Percentiles rank a stretch among this genome's conserved stretches.
Evolutionary conservation across 1,284 basidiomycete species (phyloP).

Genomic region (Melanopsichium pennsylvanicum): DNA sequence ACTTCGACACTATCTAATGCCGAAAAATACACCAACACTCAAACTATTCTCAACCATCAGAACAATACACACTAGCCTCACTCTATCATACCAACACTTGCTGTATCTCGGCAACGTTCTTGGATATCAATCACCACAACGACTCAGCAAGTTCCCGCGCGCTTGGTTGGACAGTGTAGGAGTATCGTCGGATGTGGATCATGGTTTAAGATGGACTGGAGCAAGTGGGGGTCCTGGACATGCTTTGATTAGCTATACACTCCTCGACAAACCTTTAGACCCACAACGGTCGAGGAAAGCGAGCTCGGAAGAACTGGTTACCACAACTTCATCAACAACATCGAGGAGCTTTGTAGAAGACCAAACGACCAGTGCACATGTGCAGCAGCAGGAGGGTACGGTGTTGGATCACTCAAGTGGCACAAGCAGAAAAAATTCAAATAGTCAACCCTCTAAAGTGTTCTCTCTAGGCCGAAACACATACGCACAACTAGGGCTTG

Average conservation of each 20-base stretch:
- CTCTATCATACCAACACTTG: conserved; percentile 12
- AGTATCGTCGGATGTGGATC: conserved; percentile 15
- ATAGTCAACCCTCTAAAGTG: conserved; percentile 19
- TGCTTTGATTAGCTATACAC: conserved; percentile 9
- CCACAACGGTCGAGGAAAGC: background rate
- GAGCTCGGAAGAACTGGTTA: background rate
- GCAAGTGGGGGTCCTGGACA: background rate
- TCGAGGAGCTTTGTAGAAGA: background rate
- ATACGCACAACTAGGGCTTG: conserved; percentile 35
- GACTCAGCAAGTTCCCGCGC: conserved; percentile 13
- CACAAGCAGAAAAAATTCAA: background rate
- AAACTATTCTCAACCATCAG: background rate
- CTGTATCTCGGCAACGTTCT: conserved; percentile 26
- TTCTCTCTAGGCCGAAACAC: conserved; percentile 37
- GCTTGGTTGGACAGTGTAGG: conserved; percentile 26
- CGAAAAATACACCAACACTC: too few species aligned
- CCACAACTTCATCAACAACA: background rate
- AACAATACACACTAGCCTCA: background rate
- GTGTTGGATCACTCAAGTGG: background rate
- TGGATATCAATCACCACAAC: conserved; percentile 5
- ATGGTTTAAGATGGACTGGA: conserved; percentile 3
- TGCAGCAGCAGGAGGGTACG: background rate
- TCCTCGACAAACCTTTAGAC: background rate
- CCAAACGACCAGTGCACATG: too few species aligned
- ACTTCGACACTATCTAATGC: too few species aligned